Base-by-base conservation (phyloP, 2,329 filamentous ascomycete genomes). In the Colletotrichum sp. region DNA sequence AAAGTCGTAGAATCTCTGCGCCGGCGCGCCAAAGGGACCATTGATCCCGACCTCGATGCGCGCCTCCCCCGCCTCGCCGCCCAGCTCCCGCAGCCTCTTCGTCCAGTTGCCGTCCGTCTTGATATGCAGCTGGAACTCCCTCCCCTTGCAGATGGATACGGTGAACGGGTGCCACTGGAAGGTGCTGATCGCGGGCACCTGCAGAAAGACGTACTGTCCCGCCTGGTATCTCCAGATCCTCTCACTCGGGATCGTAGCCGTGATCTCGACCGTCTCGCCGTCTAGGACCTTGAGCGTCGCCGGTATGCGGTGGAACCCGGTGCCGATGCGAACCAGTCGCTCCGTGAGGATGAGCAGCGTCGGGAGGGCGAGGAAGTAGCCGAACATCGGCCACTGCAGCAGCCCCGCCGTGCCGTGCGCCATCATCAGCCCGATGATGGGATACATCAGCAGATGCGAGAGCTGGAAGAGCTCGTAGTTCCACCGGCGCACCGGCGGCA, bases 101-200 rank as follows among this genome's bases (percentile, higher is more conserved):
- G 90, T 91, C 90, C 90, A 92, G 80, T 91, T 86, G 0, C 90
- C 90, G 62, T 91, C 89, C 5, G 88, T 89, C 80, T 92, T 92
- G 83, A 92, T 91, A 78, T 92, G 90, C 1, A 92, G 80, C 80
- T 88, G 87, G 82, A 92, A 86, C 36, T 87, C 85, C 30, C 88
- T 87, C 0, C 87, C 89, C 16, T 86, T 85, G 77, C 90, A 92
- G 3, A 88, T 87, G 0, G 90, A 91, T 1, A 92, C 88, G 0
- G 90, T 92, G 78, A 92, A 92, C 0, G 90, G 90, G 72, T 92
- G 90, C 90, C 90, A 92, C 78, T 92, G 89, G 73, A 89, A 92
- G 66, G 85, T 82, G 49, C 89, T 90, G 26, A 92, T 81, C 34
- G 83, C 77, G 0, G 90, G 90, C 0, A 92, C 88, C 77, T 91